Evolutionary conservation across 192 early-diverging fungal genomes (phyloP).

Genomic region (Pilaira anomala): DNA sequence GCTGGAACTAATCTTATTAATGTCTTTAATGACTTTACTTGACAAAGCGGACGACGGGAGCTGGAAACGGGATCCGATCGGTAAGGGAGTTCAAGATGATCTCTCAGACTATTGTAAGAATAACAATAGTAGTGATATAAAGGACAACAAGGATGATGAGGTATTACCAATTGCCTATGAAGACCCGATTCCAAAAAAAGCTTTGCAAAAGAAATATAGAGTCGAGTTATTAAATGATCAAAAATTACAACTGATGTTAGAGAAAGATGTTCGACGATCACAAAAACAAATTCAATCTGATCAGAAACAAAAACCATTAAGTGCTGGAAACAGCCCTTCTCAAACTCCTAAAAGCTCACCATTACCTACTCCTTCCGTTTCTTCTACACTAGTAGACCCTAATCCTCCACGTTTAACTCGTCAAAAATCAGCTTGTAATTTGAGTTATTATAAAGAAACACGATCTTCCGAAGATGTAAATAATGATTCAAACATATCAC

Average conservation of each 20-base stretch:
- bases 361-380: constrained; percentile 11
- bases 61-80: constrained; percentile 11
- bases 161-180: not conserved
- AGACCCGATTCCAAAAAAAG: constrained; percentile 3
- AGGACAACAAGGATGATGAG: not conserved
- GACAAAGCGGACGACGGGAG: constrained; percentile 21
- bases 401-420: not conserved
- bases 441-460: too few species aligned
- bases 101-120: not conserved
- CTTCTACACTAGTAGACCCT: not conserved
- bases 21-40: constrained; percentile 20
- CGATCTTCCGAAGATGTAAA: too few species aligned
- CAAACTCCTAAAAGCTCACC: constrained; percentile 3
- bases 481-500: too few species aligned
- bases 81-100: constrained; percentile 7
- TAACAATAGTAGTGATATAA: too few species aligned
- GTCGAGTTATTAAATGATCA: constrained; percentile 3
- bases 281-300: constrained; percentile 12
- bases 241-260: constrained; percentile 8
- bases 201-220: not conserved
- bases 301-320: constrained; percentile 5
- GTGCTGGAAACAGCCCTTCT: constrained; percentile 4
- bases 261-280: constrained; percentile 9
- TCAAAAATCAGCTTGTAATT: constrained; percentile 13
- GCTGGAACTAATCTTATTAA: constrained; percentile 16